These are phyloP conservation scores for Coemansia sp. DNA, from an alignment of 192 early-diverging fungal genomes.

Conservation along the genomic window DNA sequence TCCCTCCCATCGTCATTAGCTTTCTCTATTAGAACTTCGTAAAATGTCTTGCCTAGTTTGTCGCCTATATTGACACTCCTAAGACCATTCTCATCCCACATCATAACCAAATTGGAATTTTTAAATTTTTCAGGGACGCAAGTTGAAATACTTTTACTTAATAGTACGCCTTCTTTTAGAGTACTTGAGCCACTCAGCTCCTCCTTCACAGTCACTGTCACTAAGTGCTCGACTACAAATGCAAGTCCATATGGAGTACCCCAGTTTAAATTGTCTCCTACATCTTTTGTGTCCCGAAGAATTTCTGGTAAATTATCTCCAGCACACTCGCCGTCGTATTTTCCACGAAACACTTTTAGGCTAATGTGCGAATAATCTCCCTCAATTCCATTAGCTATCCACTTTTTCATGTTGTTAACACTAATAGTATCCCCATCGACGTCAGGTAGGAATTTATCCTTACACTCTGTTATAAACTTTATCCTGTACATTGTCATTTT, in stretches of 20 bases:
- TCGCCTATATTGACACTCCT: neutral
- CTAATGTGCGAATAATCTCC: neutral
- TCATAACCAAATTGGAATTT: neutral
- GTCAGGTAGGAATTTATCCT: no score
- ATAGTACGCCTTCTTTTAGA: no score
- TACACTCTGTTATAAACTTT: neutral
- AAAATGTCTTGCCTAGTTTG: neutral
- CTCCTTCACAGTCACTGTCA: no score
- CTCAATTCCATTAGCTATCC: neutral
- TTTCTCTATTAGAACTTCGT: neutral
- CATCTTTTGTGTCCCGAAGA: no score
- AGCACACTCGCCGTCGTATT: no score
- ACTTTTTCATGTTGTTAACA: neutral
- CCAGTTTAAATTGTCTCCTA: neutral
- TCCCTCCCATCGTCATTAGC: neutral
- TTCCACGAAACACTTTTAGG: no score
- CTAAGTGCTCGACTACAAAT: no score
- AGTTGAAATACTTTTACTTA: neutral
- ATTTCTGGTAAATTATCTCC: no score
- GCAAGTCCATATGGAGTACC: no score
- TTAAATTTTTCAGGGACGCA: no score
- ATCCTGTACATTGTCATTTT: neutral
- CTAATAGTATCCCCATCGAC: neutral
- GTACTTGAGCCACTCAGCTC: no score
- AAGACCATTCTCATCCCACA: neutral